Evolutionary conservation across 495 filamentous ascomycete genomes (phyloP).

Genomic region (Cercophora sp.): DNA sequence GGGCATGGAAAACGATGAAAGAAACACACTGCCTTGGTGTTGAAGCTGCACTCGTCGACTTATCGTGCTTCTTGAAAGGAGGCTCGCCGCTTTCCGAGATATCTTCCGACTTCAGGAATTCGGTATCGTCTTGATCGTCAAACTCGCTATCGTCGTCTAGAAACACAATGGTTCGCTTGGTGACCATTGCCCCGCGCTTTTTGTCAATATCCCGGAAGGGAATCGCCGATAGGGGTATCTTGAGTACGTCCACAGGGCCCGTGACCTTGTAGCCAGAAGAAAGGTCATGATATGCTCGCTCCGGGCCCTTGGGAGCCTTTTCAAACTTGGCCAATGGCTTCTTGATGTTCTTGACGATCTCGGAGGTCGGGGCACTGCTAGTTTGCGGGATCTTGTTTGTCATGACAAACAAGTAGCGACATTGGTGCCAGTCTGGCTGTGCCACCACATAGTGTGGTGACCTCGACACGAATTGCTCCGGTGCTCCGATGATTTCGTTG

Average conservation of each 20-base stretch:
- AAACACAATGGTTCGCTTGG: constrained; percentile 5
- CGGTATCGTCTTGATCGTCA: constrained; percentile 52
- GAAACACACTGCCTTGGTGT: too few relatives aligned
- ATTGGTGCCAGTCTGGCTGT: constrained; percentile 85
- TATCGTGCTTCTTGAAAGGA: neutral
- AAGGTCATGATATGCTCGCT: neutral
- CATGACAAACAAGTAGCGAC: constrained; percentile 76
- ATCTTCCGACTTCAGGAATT: constrained; percentile 38
- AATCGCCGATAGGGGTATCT: constrained; percentile 30
- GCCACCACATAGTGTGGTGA: constrained; percentile 67
- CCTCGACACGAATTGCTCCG: constrained; percentile 53
- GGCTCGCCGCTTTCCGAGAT: neutral
- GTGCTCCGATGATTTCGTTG: constrained; percentile 83
- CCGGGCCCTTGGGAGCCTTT: too few relatives aligned
- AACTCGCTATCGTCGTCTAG: constrained; percentile 38
- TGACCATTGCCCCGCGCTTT: neutral
- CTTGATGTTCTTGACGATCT: too few relatives aligned
- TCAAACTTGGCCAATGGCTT: too few relatives aligned
- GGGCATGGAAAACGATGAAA: too few relatives aligned
- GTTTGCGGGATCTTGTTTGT: too few relatives aligned
- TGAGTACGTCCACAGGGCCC: neutral
- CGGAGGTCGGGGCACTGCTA: too few relatives aligned
- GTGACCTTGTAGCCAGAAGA: constrained; percentile 5
- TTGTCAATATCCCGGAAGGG: constrained; percentile 14
- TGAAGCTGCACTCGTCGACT: too few relatives aligned